Evolutionary conservation across 2,329 filamentous ascomycete species (phyloP), one percentile per base, ranked within the genome.

Genomic region (Drechslerella coelobrocha): DNA sequence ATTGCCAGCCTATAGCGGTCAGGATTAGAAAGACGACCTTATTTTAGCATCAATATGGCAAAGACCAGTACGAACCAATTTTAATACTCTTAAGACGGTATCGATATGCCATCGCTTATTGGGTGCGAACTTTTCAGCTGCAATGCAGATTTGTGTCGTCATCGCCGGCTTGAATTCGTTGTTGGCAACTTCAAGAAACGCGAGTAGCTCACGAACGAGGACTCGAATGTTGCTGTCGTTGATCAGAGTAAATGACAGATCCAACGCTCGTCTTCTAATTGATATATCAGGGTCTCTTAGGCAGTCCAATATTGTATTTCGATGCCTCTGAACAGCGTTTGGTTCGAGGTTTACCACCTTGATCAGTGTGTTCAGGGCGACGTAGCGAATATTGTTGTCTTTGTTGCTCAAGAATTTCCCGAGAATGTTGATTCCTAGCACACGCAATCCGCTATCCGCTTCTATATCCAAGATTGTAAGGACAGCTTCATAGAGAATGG

Each of bases 51-150:
- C 24, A 63, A 34, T 2, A 19, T 2, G 27, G 12, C 2, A 19
- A 24, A 27, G 14, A 6, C 10, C 19, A 10, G 29, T 23, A 43
- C 73, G 56, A 52, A 75, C 74, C 74, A 99, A 83, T 66, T 92
- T 96, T 75, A 99, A 81, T 23, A 99, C 92, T 21, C 95, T 86
- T 59, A 99, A 83, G 88, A 99, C 97, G 1, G 95, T 99, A 77
- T 99, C 94, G 75, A 97, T 89, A 78, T 99, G 94, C 94, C 94
- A 99, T 78, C 94, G 85, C 81, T 97, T 97, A 81, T 94, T 97
- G 0, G 94, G 95, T 1, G 94, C 90, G 79, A 91, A 99, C 74
- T 93, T 88, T 79, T 99, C 94, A 5, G 95, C 94, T 9, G 95
- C 94, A 76, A 99, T 91, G 23, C 94, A 94, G 78, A 99, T 99